Evolutionary conservation across 1,284 basidiomycete genomes (phyloP), one percentile per base, ranked within the genome.

Genomic region (Sporisorium exsertum): DNA sequence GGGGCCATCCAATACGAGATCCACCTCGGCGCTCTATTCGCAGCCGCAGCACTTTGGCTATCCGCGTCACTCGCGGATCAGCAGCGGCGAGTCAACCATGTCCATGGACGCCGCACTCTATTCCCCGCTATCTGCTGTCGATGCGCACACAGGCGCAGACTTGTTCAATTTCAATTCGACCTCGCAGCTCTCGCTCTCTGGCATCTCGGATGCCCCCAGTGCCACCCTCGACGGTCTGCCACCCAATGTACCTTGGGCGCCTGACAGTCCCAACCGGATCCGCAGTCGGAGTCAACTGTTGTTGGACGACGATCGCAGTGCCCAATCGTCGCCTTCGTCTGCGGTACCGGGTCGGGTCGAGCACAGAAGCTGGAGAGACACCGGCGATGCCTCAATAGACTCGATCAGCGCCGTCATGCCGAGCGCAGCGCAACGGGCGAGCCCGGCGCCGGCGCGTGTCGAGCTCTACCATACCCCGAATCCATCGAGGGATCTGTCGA

Each of bases 161-260:
- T 13, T 76, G 5, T 69, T 60, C 49, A 64, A 57, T 35, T 47
- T 76, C 43, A 64, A 61, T 40, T 76, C 73, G 22, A 76, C 66
- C 5, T 76, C 73, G 10, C 73, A 76, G 37, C 52, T 70, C 7
- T 76, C 73, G 10, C 40, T 76, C 2, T 76, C 73, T 5, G 73
- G 24, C 35, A 72, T 76, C 33, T 76, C 73, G 64, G 73, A 76
- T 45, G 68, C 67, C 26, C 72, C 72, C 26, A 75, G 72, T 37
- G 72, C 72, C 1, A 71, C 64, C 2, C 60, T 63, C 6, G 72
- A 75, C 0, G 72, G 72, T 18, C 40, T 75, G 13, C 64, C 72
- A 13, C 72, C 72, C 22, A 62, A 57, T 26, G 32, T 69, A n/a
- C 66, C 65, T 2, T 69, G 72, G 72, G 66, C 57, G 20, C 61